These are phyloP conservation scores for Pseudozyma tsukubaensis DNA, from an alignment of 1,284 basidiomycete genomes.

Conservation along the genomic window DNA sequence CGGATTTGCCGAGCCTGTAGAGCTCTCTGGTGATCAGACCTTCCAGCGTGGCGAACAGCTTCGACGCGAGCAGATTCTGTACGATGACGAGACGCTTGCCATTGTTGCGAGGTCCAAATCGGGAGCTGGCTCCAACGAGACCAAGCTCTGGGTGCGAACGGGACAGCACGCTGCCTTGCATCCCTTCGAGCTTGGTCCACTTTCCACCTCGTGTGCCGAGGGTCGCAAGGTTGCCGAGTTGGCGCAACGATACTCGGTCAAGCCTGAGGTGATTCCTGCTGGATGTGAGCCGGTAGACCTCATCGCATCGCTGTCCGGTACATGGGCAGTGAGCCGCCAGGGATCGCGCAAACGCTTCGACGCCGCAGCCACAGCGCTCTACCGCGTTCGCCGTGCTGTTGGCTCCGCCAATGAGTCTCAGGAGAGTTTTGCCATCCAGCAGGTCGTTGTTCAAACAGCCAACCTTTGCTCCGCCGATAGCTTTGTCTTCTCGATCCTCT, in stretches of 20 bases:
- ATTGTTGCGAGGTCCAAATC: conserved; percentile 42
- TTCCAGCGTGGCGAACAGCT: conserved; percentile 45
- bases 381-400: conserved; percentile 44
- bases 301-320: conserved; percentile 34
- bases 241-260: conserved; percentile 46
- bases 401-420: conserved; percentile 7
- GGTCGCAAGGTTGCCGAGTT: conserved; percentile 52
- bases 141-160: conserved; percentile 38
- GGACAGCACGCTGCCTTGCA: conserved; percentile 40
- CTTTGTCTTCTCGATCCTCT: conserved; percentile 46
- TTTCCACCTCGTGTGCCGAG: conserved; percentile 43
- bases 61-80: conserved; percentile 43
- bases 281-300: conserved; percentile 51
- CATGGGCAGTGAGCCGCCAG: conserved; percentile 40
- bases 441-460: conserved; percentile 53
- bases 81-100: conserved; percentile 53
- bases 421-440: conserved; percentile 48
- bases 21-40: conserved; percentile 38
- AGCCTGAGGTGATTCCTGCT: conserved; percentile 36
- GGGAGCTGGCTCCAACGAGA: conserved; percentile 21
- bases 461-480: conserved; percentile 59
- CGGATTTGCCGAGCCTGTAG: conserved; percentile 36
- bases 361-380: conserved; percentile 40
- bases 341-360: conserved; percentile 54
- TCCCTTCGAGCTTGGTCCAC: conserved; percentile 38